Evolutionary conservation across 441 rosid species (phyloP).

Genomic region (Corymbia citriodora): DNA sequence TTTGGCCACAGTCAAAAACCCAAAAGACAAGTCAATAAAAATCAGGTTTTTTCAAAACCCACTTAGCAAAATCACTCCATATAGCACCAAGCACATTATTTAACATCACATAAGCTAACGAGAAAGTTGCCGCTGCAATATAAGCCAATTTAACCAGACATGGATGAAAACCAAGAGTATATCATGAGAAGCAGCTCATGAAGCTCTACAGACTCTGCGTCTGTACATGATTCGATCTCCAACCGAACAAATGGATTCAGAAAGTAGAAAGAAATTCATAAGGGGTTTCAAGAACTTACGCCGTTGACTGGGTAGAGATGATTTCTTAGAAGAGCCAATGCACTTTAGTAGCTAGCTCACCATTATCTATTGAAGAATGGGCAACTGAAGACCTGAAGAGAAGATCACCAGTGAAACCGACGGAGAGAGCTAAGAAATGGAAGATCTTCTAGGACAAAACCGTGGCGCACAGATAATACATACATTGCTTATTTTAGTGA

Average conservation of each 20-base stretch:
- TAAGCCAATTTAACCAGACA: neutral
- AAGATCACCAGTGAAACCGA: neutral
- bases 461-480: neutral
- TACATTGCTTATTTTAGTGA: too few relatives aligned
- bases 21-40: neutral
- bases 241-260: neutral
- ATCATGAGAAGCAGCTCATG: neutral
- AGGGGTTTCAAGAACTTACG: neutral
- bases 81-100: neutral
- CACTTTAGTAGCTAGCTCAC: neutral
- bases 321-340: neutral
- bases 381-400: neutral
- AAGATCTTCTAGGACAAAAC: neutral
- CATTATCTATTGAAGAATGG: neutral
- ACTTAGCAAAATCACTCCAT: neutral
- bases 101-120: neutral
- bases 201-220: neutral
- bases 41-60: neutral
- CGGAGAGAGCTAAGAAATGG: neutral
- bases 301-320: neutral
- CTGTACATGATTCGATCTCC: neutral
- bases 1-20: neutral
- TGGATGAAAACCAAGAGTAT: neutral
- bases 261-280: neutral
- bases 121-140: neutral